These are phyloP conservation scores for Cercophora samala DNA, from an alignment of 495 filamentous ascomycete genomes.

Conservation along the genomic window DNA sequence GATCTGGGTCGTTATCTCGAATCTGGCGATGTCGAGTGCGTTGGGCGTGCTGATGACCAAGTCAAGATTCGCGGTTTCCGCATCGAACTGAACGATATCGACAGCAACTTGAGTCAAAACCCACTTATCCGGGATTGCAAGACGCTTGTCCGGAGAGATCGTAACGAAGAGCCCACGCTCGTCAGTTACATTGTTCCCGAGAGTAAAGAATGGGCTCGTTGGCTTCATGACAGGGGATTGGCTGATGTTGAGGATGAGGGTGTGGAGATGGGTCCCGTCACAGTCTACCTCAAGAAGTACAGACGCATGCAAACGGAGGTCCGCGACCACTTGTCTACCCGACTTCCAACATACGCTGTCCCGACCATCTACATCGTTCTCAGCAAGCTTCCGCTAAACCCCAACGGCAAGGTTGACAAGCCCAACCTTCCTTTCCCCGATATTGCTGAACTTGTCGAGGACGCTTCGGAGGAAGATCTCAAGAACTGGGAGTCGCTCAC, in stretches of 20 bases:
- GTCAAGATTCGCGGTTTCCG: conserved; percentile 95
- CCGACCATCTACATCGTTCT: conserved; percentile 77
- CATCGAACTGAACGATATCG: conserved; percentile 93
- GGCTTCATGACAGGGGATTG: conserved; percentile 56
- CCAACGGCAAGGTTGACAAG: conserved; percentile 93
- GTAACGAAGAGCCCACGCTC: conserved; percentile 83
- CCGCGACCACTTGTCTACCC: conserved; percentile 68
- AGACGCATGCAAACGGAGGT: conserved; percentile 68
- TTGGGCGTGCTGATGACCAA: conserved; percentile 82
- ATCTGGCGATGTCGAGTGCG: conserved; percentile 70
- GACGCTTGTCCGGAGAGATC: conserved; percentile 82
- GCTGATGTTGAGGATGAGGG: conserved; percentile 49
- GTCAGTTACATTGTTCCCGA: conserved; percentile 92
- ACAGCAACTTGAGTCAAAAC: conserved; percentile 76
- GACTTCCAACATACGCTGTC: conserved; percentile 77
- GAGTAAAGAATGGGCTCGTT: conserved; percentile 64
- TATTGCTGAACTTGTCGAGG: conserved; percentile 48
- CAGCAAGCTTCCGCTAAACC: conserved; percentile 79
- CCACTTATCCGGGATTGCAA: conserved; percentile 81
- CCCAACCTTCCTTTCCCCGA: conserved; percentile 90
- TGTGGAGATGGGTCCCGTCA: conserved; percentile 43
- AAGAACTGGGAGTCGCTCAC: conserved; percentile 63
- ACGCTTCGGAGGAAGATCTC: conserved; percentile 63
- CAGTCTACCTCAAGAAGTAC: conserved; percentile 56
- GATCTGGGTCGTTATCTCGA: conserved; percentile 75